Base-by-base conservation (phyloP, 441 rosid species). In the Theobroma grandiflorum region DNA sequence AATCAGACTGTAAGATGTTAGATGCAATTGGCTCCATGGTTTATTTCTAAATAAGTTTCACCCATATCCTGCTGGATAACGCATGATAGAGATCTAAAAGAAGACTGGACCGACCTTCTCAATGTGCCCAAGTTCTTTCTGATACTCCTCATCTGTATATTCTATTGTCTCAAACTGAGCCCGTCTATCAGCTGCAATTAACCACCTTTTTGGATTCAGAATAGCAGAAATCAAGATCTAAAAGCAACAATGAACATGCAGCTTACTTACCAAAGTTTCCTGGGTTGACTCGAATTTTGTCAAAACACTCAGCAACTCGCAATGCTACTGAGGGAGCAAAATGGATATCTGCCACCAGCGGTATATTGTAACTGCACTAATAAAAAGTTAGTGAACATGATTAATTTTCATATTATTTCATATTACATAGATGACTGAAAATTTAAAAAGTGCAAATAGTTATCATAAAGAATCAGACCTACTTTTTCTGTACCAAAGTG, bases 241-340 rank as follows among this genome's bases (percentile, higher is more conserved):
- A 78, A 80, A 66, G 45, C 52, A 72, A 68, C 78, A 80, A 38
- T 26, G 47, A 77, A 66, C 49, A 65, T 79, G 78, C 40, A 33
- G 14, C 8, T 55, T 45, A 57, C 76, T 45, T 91, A 96, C 99
- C 99, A 66, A 96, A 96, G 74, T 96, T 96, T 88, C 99, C 98
- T 0, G 99, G 99, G 89, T 96, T 96, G 80, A 96, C 98, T 71
- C 98, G 98, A 82, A 96, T 95, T 84, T 96, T 96, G 78, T 96
- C 98, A 79, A 96, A 96, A 88, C 99, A 96, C 83, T 96, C 99
- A 78, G 97, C 90, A 42, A 95, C 98, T 62, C 98, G 85, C 78
- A 96, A 71, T 52, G 99, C 99, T 80, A 96, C 89, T 22, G 94
- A 11, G 79, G 99, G 99, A 40, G 99, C 98, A 85, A 96, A 96